Evolutionary conservation across 345 rosid species (phyloP).

Genomic region (Pistacia vera): DNA sequence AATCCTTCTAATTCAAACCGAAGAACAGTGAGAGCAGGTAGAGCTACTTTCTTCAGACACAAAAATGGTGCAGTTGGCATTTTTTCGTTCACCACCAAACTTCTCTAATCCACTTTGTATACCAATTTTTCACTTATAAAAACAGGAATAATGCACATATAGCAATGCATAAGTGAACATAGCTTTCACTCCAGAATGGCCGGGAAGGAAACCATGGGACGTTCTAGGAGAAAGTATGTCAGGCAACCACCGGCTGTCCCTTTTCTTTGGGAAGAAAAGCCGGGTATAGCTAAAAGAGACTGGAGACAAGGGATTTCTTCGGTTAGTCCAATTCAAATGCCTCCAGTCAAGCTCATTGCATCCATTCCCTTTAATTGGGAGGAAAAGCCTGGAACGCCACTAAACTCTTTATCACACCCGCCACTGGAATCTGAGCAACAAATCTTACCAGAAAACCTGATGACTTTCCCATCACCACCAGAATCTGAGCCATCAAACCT

Average conservation of each 20-base stretch:
- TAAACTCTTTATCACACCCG: constrained; percentile 38
- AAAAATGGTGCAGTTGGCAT: constrained; percentile 1
- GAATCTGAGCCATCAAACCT: neutral
- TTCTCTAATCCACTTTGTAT: constrained; percentile 8
- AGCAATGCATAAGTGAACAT: neutral
- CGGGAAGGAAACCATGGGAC: constrained; percentile 22
- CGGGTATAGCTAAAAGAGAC: constrained; percentile 73
- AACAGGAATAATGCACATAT: neutral
- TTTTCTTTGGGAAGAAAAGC: constrained; percentile 82
- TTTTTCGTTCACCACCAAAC: constrained; percentile 8
- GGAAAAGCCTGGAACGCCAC: constrained; percentile 68
- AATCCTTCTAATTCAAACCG: neutral
- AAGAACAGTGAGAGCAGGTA: constrained; percentile 5
- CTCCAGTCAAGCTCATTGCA: constrained; percentile 63
- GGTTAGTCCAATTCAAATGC: constrained; percentile 29
- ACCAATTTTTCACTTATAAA: neutral
- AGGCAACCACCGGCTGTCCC: constrained; percentile 79
- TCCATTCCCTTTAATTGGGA: constrained; percentile 84
- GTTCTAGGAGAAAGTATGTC: constrained; percentile 38
- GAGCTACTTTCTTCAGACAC: neutral
- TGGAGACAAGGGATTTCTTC: constrained; percentile 59
- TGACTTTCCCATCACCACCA: constrained; percentile 39
- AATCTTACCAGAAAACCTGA: constrained; percentile 23
- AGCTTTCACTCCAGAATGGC: constrained; percentile 29
- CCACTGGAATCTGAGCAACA: constrained; percentile 8